phyloP scores from a whole-genome alignment of 345 rosid genomes.

The Citrus sp. region DNA sequence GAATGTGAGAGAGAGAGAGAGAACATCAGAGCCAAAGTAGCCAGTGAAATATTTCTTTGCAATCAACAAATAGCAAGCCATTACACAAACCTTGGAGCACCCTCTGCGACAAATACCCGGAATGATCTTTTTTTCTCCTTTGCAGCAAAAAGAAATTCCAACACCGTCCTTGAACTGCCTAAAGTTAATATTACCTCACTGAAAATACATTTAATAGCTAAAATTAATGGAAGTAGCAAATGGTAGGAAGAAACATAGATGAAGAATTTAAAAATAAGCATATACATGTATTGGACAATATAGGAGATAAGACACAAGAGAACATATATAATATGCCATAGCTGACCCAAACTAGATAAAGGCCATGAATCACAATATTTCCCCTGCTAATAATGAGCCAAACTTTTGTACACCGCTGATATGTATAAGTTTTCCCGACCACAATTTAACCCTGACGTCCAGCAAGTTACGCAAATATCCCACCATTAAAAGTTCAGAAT shows the following conservation, averaged over 20 bases:
- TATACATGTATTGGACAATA: not conserved
- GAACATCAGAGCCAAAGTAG: not conserved
- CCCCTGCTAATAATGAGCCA: not conserved
- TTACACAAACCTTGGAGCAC: conserved; percentile 86
- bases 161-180: conserved; percentile 94
- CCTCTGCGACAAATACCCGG: conserved; percentile 94
- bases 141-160: conserved; percentile 95
- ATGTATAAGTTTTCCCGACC: not conserved
- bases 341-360: not conserved
- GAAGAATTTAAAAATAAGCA: not conserved
- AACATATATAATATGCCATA: not conserved
- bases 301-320: not conserved
- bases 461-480: not conserved
- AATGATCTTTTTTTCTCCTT: conserved; percentile 96
- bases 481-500: not conserved
- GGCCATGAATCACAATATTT: not conserved
- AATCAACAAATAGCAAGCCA: conserved; percentile 3
- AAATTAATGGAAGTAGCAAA: conserved; percentile 4
- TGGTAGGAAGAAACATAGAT: not conserved
- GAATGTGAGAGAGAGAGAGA: not conserved
- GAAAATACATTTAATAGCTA: conserved; percentile 27
- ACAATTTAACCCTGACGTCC: not conserved
- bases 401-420: not conserved
- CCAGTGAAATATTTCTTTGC: conserved; percentile 8
- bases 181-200: conserved; percentile 97